Evolutionary conservation across 805 yeast genomes (phyloP), one percentile per base, ranked within the genome.

Genomic region (Myxozyma sirexii): DNA sequence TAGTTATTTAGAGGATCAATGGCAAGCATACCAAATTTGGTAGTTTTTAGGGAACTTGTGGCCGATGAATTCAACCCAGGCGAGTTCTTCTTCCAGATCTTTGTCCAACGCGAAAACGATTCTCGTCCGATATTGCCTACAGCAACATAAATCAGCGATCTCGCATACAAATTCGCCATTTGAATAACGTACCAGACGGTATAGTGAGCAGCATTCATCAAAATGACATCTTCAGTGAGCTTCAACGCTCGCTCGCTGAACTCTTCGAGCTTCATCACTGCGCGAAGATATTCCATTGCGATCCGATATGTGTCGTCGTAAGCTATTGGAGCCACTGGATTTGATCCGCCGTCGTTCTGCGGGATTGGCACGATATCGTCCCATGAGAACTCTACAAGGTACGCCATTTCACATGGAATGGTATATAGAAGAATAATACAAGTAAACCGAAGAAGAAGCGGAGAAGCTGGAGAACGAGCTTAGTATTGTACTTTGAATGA

Each of bases 1-100:
- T n/a, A 17, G 27, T 7, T 8, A 15, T 5, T 24, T 5, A 45
- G 4, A 23, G 15, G 21, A 31, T 10, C 12, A 29, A 17, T 21
- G 17, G 17, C 10, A 23, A 41, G 19, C 59, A 10, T 35, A 60
- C 70, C 98, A 94, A n/a, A 93, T 87, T 73, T 94, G 99, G 74
- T 94, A 94, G 76, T 92, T 93, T 72, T 94, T 94, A 42, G 92
- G 87, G 71, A 88, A 87, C 12, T 81, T 84, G 50, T 87, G 70
- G 0, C 96, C 92, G 37, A 89, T 75, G 35, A 78, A 78, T 68
- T 89, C 94, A 63, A 90, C 80, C 97, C 97, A 90, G 39, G 82
- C 82, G 39, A 90, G 76, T 69, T 93, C 96, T 15, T 77, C 74
- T 13, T 75, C 67, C 29, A 83, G 68, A 41, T 75, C 70, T n/a